These are phyloP conservation scores for Penicillium cataractarum DNA, from an alignment of 495 filamentous ascomycete genomes.

Conservation along the genomic window DNA sequence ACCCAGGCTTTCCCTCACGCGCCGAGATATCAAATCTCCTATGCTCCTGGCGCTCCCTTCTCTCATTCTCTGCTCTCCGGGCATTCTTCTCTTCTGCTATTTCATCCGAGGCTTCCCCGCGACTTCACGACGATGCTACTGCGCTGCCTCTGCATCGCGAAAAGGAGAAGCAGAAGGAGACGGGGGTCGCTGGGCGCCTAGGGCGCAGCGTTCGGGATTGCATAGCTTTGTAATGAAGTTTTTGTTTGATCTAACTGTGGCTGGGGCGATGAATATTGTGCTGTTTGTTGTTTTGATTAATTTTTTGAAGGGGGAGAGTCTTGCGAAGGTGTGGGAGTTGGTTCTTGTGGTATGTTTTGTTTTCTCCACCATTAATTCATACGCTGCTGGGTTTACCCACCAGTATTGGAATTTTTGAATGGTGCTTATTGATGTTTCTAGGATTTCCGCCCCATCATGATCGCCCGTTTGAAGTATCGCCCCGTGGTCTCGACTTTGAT, in stretches of 20 bases:
- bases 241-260: slow-evolving; percentile 77
- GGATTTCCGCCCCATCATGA: slow-evolving; percentile 72
- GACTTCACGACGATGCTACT: slow-evolving; percentile 34
- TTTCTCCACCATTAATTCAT: not conserved
- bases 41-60: slow-evolving; percentile 21
- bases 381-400: not conserved
- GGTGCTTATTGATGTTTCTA: slow-evolving; percentile 16
- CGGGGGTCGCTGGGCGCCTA: slow-evolving; percentile 24
- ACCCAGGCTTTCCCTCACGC: slow-evolving; percentile 49
- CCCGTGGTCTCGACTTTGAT: slow-evolving; percentile 79
- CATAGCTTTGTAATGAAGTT: slow-evolving; percentile 81
- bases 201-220: slow-evolving; percentile 38
- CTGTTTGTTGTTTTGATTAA: slow-evolving; percentile 68
- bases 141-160: slow-evolving; percentile 48
- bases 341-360: slow-evolving; percentile 41
- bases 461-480: slow-evolving; percentile 80
- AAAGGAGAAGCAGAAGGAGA: slow-evolving; percentile 52
- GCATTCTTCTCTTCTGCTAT: slow-evolving; percentile 28
- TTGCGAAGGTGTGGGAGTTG: slow-evolving; percentile 33
- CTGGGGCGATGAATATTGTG: slow-evolving; percentile 75
- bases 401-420: not conserved
- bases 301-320: slow-evolving; percentile 48
- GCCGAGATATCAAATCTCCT: slow-evolving; percentile 26
- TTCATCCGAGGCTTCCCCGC: slow-evolving; percentile 10
- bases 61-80: slow-evolving; percentile 46